Percentiles rank a stretch among this genome's conserved stretches.
Evolutionary conservation across 208 protist genomes (phyloP).

Genomic region (Trypanosoma cruzi): DNA sequence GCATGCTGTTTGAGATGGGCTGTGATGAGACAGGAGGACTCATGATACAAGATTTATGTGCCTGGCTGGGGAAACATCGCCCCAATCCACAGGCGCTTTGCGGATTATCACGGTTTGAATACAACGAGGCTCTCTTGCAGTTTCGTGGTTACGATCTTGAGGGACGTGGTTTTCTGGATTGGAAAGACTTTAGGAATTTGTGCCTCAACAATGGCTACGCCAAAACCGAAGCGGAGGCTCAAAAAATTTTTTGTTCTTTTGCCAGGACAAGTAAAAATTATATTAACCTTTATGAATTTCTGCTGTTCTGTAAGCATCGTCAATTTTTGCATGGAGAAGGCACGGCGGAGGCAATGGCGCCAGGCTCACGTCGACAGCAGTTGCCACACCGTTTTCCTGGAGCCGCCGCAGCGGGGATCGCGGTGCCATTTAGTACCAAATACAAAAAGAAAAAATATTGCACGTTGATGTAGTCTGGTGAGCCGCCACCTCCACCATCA

Average conservation of each 20-base stretch:
- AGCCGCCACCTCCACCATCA: neutral
- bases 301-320: slow-evolving; percentile 19
- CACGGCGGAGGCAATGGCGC: neutral
- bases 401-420: neutral
- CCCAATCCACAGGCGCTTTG: slow-evolving; percentile 39
- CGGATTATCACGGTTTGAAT: slow-evolving; percentile 37
- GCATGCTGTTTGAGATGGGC: slow-evolving; percentile 37
- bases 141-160: slow-evolving; percentile 33
- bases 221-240: slow-evolving; percentile 29
- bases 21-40: slow-evolving; percentile 35
- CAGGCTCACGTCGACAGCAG: too few species aligned
- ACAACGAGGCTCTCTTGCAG: slow-evolving; percentile 44
- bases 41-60: slow-evolving; percentile 42
- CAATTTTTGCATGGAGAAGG: neutral
- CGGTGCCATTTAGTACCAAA: too few species aligned
- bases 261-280: slow-evolving; percentile 27
- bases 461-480: too few species aligned
- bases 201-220: slow-evolving; percentile 38
- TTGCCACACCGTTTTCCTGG: too few species aligned
- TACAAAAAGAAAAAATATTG: too few species aligned
- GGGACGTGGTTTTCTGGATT: too few species aligned
- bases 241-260: too few species aligned
- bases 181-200: slow-evolving; percentile 33
- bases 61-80: slow-evolving; percentile 27
- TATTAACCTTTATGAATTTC: slow-evolving; percentile 40